These are phyloP conservation scores for Aspergillus tanneri DNA, from an alignment of 2,329 filamentous ascomycete genomes.

Conservation along the genomic window DNA sequence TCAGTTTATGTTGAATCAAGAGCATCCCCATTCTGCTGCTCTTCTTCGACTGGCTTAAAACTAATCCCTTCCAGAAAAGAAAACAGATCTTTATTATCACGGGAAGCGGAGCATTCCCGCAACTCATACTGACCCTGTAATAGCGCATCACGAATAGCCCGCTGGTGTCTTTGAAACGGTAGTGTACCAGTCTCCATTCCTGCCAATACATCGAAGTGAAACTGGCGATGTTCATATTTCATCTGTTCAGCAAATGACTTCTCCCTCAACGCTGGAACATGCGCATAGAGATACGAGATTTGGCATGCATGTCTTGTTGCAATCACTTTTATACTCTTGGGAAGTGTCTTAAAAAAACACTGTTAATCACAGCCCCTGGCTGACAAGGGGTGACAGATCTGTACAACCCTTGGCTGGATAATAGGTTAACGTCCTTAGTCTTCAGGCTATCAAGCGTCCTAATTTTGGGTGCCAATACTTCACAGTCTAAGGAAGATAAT, in stretches of 20 bases:
- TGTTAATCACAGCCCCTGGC: too few relatives aligned
- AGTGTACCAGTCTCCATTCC: conserved; percentile 12
- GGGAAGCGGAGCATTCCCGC: conserved; percentile 5
- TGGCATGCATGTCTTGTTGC: too few relatives aligned
- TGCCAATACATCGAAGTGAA: conserved; percentile 19
- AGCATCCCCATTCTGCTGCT: background rate
- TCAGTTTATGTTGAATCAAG: background rate
- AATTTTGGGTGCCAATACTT: too few relatives aligned
- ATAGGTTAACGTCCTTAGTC: too few relatives aligned
- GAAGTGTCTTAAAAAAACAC: too few relatives aligned
- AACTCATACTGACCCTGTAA: conserved; percentile 10
- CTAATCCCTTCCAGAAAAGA: background rate
- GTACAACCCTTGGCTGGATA: too few relatives aligned
- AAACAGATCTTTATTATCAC: conserved; percentile 4
- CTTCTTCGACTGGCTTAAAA: too few relatives aligned
- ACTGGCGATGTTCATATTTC: conserved; percentile 20
- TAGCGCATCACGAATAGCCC: conserved; percentile 10
- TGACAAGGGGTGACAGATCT: too few relatives aligned
- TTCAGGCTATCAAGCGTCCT: too few relatives aligned
- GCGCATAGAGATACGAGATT: conserved; percentile 18
- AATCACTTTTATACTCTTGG: too few relatives aligned
- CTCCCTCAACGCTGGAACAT: conserved; percentile 19
- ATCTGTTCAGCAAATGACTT: conserved; percentile 18
- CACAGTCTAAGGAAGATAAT: too few relatives aligned
- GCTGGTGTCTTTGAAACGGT: conserved; percentile 9